Evolutionary conservation across 192 early-diverging fungal genomes (phyloP).

Genomic region (Phlyctochytrium planicorne): DNA sequence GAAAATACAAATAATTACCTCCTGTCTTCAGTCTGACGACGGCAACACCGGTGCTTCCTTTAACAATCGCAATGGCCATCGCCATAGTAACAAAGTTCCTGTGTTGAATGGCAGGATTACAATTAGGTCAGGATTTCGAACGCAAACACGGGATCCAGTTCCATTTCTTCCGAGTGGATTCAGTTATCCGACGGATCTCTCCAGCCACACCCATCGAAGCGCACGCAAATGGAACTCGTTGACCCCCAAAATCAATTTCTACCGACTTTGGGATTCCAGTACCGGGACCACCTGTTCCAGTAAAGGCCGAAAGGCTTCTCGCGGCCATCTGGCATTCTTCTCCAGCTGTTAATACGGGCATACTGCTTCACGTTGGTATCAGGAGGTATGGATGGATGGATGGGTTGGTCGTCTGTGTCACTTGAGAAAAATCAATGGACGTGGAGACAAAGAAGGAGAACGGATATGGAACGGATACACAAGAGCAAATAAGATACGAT

Average conservation of each 20-base stretch:
- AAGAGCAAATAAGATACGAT: no score
- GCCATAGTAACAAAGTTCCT: constrained; percentile 41
- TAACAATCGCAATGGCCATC: constrained; percentile 46
- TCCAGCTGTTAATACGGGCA: constrained; percentile 14
- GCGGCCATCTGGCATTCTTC: constrained; percentile 54
- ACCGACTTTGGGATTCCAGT: constrained; percentile 30
- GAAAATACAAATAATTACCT: constrained; percentile 27
- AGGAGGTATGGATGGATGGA: no score
- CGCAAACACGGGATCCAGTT: not conserved
- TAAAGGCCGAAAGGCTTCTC: constrained; percentile 45
- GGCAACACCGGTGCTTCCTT: constrained; percentile 48
- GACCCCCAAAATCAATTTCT: not conserved
- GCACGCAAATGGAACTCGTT: constrained; percentile 2
- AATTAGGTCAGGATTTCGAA: constrained; percentile 10
- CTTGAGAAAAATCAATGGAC: no score
- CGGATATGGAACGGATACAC: no score
- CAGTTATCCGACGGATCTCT: not conserved
- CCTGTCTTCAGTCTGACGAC: constrained; percentile 50
- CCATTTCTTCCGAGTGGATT: not conserved
- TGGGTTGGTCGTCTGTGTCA: no score
- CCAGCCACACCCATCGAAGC: no score
- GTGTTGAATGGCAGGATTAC: no score
- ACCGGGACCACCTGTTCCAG: constrained; percentile 26
- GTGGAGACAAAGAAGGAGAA: no score
- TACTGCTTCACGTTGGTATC: no score